Evolutionary conservation across 2,329 filamentous ascomycete genomes (phyloP).

Genomic region (Colletotrichum sp.): DNA sequence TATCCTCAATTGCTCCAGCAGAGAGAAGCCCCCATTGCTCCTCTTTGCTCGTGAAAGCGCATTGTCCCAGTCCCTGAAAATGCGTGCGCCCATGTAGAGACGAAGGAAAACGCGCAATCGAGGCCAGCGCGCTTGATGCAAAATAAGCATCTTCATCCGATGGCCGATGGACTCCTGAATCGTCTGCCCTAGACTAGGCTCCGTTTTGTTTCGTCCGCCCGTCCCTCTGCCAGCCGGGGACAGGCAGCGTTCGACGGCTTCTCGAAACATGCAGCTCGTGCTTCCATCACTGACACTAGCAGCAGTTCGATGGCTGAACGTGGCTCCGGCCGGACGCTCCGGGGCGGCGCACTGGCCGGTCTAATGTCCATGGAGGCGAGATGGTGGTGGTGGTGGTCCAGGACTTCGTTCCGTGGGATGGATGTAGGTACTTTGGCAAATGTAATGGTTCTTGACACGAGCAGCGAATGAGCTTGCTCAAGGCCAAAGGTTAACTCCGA

Average conservation of each 20-base stretch:
- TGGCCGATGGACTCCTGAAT: background rate
- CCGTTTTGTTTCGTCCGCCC: background rate
- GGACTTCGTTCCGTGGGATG: background rate
- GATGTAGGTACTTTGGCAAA: background rate
- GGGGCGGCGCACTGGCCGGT: background rate
- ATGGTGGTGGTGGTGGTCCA: background rate
- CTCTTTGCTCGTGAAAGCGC: background rate
- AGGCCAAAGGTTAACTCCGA: background rate
- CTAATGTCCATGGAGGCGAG: background rate
- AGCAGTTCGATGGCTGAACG: background rate
- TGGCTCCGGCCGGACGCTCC: background rate
- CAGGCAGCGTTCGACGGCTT: slow-evolving; percentile 6
- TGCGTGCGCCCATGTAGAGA: background rate
- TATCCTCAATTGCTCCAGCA: background rate
- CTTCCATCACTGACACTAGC: background rate
- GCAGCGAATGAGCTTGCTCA: background rate
- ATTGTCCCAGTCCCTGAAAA: background rate
- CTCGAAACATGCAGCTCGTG: slow-evolving; percentile 13
- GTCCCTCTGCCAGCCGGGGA: background rate
- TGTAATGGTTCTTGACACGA: background rate
- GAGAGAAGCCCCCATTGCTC: background rate
- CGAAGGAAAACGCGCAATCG: background rate
- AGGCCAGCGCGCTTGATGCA: background rate
- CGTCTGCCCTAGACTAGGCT: background rate
- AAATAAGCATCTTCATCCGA: background rate